Base-by-base conservation (phyloP, 2,329 filamentous ascomycete species). In the Colletotrichum lupini region DNA sequence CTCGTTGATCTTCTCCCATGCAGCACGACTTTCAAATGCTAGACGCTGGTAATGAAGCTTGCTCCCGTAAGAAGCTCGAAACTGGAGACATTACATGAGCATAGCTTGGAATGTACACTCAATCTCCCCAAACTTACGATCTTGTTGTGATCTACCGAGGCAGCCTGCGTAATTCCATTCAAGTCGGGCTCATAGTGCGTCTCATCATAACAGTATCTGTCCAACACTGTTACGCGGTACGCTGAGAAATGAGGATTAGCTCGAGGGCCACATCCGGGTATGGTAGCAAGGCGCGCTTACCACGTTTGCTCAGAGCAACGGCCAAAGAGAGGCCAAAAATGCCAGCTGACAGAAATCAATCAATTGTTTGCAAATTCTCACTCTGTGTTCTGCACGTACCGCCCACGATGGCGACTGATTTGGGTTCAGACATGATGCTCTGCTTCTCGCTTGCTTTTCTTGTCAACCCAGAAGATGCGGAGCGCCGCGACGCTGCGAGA, bases 71-170 rank as follows among this genome's bases (percentile, higher is more conserved):
- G 77, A 78, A 14, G 77, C 76, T 9, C 77, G 75, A 19, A 78
- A 78, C 77, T 78, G 22, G 16, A 19, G 6, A 32, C 14, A 19
- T 11, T 3, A 19, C 7, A 5, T 52, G 11, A 63, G 60, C 16
- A 5, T 2, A 58, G 0, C 22, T 49, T 7, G 58, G 26, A 16
- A 3, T 3, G 3, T 8, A 16, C 37, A 7, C 14, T 8, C 32
- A 14, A 7, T 4, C 9, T 42, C 4, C 35, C 4, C 1, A 16
- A 26, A 69, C 75, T 60, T 52, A 76, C 77, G 62, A 78, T 78
- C 46, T 79, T 79, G 70, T 79, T 78, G 26, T 77, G 76, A 42
- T 79, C 77, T 16, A 79, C 77, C 14, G 77, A 79, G 1, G 77
- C 77, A 16, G 74, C 77, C 53, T 76, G 76, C 12, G 74, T 73